Evolutionary conservation across 2,329 filamentous ascomycete genomes (phyloP), one percentile per base, ranked within the genome.

Genomic region (Diaporthe citrichinensis): DNA sequence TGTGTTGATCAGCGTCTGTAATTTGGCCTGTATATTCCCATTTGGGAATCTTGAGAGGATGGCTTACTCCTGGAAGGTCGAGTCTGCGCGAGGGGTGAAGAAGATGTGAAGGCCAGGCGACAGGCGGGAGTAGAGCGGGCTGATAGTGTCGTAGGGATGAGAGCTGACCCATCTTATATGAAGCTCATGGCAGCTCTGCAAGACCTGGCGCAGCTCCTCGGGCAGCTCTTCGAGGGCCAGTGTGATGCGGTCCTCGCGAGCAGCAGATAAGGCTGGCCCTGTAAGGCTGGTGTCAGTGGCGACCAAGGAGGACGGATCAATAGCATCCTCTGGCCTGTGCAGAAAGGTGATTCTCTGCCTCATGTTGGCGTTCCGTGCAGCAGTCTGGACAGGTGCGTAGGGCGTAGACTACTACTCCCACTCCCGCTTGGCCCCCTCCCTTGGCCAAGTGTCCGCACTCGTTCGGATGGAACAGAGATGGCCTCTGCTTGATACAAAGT

Each of bases 81-180:
- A 81, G 36, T 84, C 81, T 44, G 84, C 81, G 8, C 83, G 82
- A 0, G 94, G 93, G 0, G 93, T 94, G 81, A 93, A 95, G 80
- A 94, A 94, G 36, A 95, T 87, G 86, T 98, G 95, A 31, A 98
- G 86, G 3, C 96, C 96, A 0, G 96, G 92, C 2, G 95, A 92
- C 20, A 95, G 84, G 75, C 94, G 90, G 71, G 95, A 95, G 58
- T 90, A 87, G 80, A 97, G 93, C 2, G 96, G 96, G 53, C 92
- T 88, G 59, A 93, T 86, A 1, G 90, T 86, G 53, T 90, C 85
- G 81, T 92, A 93, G 2, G 88, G 80, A 9, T 81, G 80, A 3
- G 91, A 85, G 20, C 92, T 90, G n/a, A 90, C 89, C 94, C 95
- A 98, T 82, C 94, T 91, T 75, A 98, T 86, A 83, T 96, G 94